These are phyloP conservation scores for Corynespora cassiicola DNA, from an alignment of 2,329 filamentous ascomycete genomes.

Conservation along the genomic window DNA sequence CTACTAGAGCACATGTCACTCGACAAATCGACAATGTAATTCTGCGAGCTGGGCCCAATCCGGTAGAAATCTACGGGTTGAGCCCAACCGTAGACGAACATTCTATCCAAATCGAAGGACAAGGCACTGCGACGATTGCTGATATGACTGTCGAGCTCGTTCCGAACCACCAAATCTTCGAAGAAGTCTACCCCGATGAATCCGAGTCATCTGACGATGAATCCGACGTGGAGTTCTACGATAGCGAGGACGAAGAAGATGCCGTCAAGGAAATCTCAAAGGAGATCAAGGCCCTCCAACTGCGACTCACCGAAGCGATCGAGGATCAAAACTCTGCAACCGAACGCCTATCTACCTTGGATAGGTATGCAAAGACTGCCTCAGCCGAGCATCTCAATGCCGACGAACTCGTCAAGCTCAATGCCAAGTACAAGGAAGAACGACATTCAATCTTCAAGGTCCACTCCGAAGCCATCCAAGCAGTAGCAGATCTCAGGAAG, in stretches of 20 bases:
- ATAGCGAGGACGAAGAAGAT: constrained; percentile 54
- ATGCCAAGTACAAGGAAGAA: constrained; percentile 42
- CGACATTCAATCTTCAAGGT: constrained; percentile 30
- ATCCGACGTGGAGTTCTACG: constrained; percentile 42
- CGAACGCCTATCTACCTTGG: constrained; percentile 34
- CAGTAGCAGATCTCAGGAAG: constrained; percentile 30
- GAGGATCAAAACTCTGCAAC: constrained; percentile 31
- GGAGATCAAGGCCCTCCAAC: constrained; percentile 26
- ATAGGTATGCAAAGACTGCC: constrained; percentile 43
- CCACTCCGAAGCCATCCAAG: constrained; percentile 26
- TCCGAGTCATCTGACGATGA: constrained; percentile 46
- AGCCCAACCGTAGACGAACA: constrained; percentile 61
- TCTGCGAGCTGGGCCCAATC: constrained; percentile 62
- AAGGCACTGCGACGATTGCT: constrained; percentile 63
- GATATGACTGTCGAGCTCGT: constrained; percentile 68
- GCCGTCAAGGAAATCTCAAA: constrained; percentile 47
- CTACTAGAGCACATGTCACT: constrained; percentile 65
- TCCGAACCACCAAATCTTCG: constrained; percentile 61
- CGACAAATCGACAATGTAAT: constrained; percentile 64
- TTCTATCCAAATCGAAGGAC: constrained; percentile 67
- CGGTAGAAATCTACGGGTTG: constrained; percentile 63
- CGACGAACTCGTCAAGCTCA: constrained; percentile 39
- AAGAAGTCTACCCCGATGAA: constrained; percentile 60
- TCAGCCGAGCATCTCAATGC: constrained; percentile 35
- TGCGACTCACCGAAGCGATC: constrained; percentile 17